phyloP scores from a whole-genome alignment of 1,284 basidiomycete species.

The Melanopsichium pennsylvanicum region DNA sequence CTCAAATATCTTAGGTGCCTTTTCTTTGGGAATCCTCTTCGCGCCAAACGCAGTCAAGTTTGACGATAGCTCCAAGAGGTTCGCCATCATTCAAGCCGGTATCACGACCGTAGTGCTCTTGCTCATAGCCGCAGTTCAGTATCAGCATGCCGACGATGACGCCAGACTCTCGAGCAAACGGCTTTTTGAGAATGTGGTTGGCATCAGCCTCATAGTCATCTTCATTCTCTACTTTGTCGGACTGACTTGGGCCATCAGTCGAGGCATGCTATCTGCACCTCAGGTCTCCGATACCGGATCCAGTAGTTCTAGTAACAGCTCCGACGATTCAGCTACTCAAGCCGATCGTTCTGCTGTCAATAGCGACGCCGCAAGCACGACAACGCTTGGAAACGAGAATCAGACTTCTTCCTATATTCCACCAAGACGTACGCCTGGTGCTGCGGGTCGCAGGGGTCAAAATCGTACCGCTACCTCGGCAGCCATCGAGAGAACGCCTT shows the following conservation, averaged over 20 bases:
- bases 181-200: constrained; percentile 40
- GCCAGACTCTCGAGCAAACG: constrained; percentile 26
- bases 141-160: constrained; percentile 29
- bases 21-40: constrained; percentile 32
- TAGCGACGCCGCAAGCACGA: constrained; percentile 29
- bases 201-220: constrained; percentile 27
- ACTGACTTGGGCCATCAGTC: constrained; percentile 38
- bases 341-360: constrained; percentile 10
- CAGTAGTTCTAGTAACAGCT: constrained; percentile 5
- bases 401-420: constrained; percentile 27
- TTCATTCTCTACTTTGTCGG: constrained; percentile 41
- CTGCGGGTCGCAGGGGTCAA: constrained; percentile 21
- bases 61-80: constrained; percentile 32
- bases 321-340: not conserved
- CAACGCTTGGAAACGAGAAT: constrained; percentile 31
- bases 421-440: constrained; percentile 11
- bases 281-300: constrained; percentile 25
- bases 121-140: constrained; percentile 24
- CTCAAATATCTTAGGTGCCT: constrained; percentile 55
- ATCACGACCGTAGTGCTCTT: constrained; percentile 31
- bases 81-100: constrained; percentile 34
- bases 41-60: constrained; percentile 28
- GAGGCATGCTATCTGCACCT: constrained; percentile 37
- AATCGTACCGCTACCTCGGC: constrained; percentile 34
- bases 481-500: constrained; percentile 31